Percentiles rank a stretch among this genome's conserved stretches.
Evolutionary conservation across 257 asterid species (phyloP).

Genomic region (Nicotiana knightiana): DNA sequence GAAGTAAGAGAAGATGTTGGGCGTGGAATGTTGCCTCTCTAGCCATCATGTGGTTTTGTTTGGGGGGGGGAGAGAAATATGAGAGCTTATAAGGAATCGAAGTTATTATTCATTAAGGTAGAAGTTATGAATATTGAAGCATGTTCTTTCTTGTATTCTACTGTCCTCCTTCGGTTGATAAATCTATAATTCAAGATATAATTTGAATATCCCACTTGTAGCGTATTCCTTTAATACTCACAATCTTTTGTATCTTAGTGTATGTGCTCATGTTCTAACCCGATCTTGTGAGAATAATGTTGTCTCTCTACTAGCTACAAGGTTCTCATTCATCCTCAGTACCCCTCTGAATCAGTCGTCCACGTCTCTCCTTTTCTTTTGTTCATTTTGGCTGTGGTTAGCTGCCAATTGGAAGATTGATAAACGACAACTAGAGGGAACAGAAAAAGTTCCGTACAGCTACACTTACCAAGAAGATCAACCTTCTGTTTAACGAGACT

Average conservation of each 20-base stretch:
- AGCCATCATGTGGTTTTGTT: neutral
- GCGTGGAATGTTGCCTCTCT: neutral
- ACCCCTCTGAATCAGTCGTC: neutral
- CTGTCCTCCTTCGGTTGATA: neutral
- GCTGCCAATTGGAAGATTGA: neutral
- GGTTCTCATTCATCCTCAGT: neutral
- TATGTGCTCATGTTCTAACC: neutral
- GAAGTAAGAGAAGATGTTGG: neutral
- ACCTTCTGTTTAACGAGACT: neutral
- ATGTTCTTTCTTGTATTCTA: neutral
- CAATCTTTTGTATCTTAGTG: neutral
- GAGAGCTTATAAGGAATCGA: neutral
- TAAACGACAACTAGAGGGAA: neutral
- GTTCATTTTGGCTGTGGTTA: neutral
- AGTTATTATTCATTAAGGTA: neutral
- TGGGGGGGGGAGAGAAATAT: neutral
- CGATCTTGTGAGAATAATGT: neutral
- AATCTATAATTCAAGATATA: neutral
- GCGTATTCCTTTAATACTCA: neutral
- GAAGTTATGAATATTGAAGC: neutral
- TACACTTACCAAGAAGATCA: neutral
- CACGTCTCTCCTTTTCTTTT: neutral
- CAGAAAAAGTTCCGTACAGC: neutral
- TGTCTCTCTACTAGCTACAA: neutral
- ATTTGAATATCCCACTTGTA: neutral